Evolutionary conservation across 805 yeast species (phyloP).

Genomic region (Priceomyces carsonii): DNA sequence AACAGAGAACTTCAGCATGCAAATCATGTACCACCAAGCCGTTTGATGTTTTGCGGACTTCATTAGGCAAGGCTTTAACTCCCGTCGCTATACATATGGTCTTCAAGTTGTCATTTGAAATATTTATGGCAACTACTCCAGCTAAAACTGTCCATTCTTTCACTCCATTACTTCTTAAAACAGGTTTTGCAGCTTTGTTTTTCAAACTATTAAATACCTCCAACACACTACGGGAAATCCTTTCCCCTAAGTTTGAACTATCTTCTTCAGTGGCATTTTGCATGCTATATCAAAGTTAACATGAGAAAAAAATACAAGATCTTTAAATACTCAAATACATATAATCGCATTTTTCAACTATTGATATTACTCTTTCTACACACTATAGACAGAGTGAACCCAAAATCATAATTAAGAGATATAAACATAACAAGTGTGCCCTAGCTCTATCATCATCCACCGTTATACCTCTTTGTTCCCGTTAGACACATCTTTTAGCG

Average conservation of each 20-base stretch:
- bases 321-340: too few relatives aligned
- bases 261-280: background rate
- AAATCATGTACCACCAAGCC: slow-evolving; percentile 81
- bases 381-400: too few relatives aligned
- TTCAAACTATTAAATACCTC: slow-evolving; percentile 29
- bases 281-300: too few relatives aligned
- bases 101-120: slow-evolving; percentile 14
- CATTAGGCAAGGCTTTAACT: slow-evolving; percentile 72
- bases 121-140: slow-evolving; percentile 53
- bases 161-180: slow-evolving; percentile 58
- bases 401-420: too few relatives aligned
- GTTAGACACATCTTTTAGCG: slow-evolving; percentile 11
- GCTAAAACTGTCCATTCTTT: slow-evolving; percentile 86
- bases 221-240: slow-evolving; percentile 26
- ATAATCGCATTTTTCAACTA: too few relatives aligned
- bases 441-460: too few relatives aligned
- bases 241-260: slow-evolving; percentile 13
- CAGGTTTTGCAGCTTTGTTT: slow-evolving; percentile 56
- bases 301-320: too few relatives aligned
- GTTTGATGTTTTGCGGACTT: slow-evolving; percentile 36
- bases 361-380: too few relatives aligned
- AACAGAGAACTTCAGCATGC: slow-evolving; percentile 83
- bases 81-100: slow-evolving; percentile 73
- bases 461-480: too few relatives aligned
- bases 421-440: too few relatives aligned